Conservation (phyloP, 805 yeast species). For the Pichia membranifaciens region DNA sequence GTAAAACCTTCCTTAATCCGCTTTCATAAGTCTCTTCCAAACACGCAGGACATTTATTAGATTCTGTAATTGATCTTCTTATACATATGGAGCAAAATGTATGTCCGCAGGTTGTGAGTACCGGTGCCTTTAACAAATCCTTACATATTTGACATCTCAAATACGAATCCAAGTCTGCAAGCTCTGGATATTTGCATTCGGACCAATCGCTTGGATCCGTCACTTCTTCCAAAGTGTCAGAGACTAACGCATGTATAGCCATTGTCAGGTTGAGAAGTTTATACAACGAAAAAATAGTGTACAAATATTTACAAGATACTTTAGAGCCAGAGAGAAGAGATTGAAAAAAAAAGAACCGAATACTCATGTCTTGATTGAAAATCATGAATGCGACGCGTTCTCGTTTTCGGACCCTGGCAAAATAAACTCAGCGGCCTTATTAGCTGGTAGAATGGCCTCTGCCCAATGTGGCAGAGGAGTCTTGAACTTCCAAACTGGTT, state of each 20-base stretch:
- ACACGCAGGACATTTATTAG: slow-evolving; percentile 73
- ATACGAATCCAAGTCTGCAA: slow-evolving; percentile 60
- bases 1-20: slow-evolving; percentile 55
- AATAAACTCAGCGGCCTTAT: neutral
- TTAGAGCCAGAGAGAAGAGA: too few relatives aligned
- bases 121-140: slow-evolving; percentile 74
- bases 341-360: too few relatives aligned
- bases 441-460: neutral
- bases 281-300: neutral
- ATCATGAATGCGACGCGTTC: too few relatives aligned
- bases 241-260: slow-evolving; percentile 7
- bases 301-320: too few relatives aligned
- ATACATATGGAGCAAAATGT: slow-evolving; percentile 87
- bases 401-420: too few relatives aligned
- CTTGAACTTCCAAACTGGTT: slow-evolving; percentile 1
- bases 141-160: slow-evolving; percentile 85
- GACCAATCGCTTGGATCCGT: slow-evolving; percentile 75
- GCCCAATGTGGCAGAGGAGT: slow-evolving; percentile 7
- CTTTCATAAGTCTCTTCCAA: slow-evolving; percentile 65
- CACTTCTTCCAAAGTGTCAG: slow-evolving; percentile 26
- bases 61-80: slow-evolving; percentile 56
- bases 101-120: slow-evolving; percentile 79
- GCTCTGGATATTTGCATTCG: slow-evolving; percentile 45
- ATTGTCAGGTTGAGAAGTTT: neutral
- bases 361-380: too few relatives aligned